phyloP scores from a whole-genome alignment of 176 grass and related monocot genomes.

The Zizania latifolia region DNA sequence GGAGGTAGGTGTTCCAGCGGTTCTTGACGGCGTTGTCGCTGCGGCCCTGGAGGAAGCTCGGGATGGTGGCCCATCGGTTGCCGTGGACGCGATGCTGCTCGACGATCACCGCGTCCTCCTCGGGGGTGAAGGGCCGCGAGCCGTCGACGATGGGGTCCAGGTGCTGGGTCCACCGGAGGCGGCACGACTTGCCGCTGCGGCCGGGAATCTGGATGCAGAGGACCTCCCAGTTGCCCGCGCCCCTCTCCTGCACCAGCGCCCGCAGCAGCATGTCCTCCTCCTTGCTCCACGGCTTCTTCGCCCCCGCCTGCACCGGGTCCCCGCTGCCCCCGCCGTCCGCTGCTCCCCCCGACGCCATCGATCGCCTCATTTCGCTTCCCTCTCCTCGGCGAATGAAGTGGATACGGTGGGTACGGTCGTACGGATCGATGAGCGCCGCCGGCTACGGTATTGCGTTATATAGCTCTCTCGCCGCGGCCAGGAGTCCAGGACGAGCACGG shows the following conservation, averaged over 20 bases:
- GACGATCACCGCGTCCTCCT: not conserved
- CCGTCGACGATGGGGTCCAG: not conserved
- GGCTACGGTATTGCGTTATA: no score
- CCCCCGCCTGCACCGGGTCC: not conserved
- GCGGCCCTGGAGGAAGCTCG: slow-evolving; percentile 52
- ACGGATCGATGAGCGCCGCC: no score
- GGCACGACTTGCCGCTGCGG: not conserved
- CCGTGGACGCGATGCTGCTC: not conserved
- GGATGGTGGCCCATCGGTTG: not conserved
- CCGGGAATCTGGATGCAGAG: not conserved
- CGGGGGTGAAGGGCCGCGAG: not conserved
- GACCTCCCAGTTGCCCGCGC: not conserved
- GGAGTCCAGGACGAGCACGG: no score
- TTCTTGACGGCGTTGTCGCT: slow-evolving; percentile 88
- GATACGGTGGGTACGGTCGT: not conserved
- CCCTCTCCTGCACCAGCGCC: not conserved
- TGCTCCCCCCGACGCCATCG: not conserved
- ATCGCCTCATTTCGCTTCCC: not conserved
- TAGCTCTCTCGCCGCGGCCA: no score
- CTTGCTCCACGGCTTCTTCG: slow-evolving; percentile 50
- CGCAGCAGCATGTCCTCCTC: slow-evolving; percentile 31
- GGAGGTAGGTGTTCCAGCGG: slow-evolving; percentile 44
- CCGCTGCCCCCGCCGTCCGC: not conserved
- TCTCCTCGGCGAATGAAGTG: not conserved
- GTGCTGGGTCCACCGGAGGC: not conserved